Base-by-base conservation (phyloP, 2,329 filamentous ascomycete genomes). In the Elsinoe batatas region DNA sequence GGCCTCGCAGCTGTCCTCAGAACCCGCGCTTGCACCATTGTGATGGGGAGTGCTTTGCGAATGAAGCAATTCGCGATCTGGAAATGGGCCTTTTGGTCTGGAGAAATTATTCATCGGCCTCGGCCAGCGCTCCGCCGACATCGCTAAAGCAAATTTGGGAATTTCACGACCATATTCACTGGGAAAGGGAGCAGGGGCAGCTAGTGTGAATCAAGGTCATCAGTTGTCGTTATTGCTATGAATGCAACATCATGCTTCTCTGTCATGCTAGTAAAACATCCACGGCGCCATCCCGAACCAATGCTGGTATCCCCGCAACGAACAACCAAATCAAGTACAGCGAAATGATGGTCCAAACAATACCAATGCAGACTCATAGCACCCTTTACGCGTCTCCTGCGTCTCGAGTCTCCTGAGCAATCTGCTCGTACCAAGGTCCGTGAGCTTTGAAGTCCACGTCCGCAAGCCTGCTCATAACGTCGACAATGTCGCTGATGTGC, bases 381-480 rank as follows among this genome's bases (percentile, higher is more conserved):
- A 15, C 3, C 10, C 33, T 20, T 51, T 26, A 51, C 36, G 51
- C 53, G 46, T 55, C 53, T 11, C 53, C 53, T 3, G 53, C 53
- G n/a, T 55, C 65, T 57, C 71, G 69, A 59, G 81, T 74, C 66
- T 77, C 79, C 59, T 76, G 75, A 0, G 81, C 79, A 59, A 87
- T 77, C 44, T 75, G 71, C 68, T 88, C 84, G 75, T 87, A 90
- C 84, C 84, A 88, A 42, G 72, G 64, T 11, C 80, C 80, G 68
- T 89, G 86, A 6, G 81, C 78, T 58, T 80, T 82, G 59, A 83
- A 77, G 65, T 90, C 86, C 4, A 89, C 82, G 3, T 72, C 72
- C 12, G 83, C 82, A 3, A 89, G 77, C 64, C 79, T 78, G 40
- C 79, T 77, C 58, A 90, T 71, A 64, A 84, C 76, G 33, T 88